Percentiles rank a stretch among this genome's conserved stretches.
Evolutionary conservation across 2,329 filamentous ascomycete genomes (phyloP).

Genomic region (Verticillium albo-atrum): DNA sequence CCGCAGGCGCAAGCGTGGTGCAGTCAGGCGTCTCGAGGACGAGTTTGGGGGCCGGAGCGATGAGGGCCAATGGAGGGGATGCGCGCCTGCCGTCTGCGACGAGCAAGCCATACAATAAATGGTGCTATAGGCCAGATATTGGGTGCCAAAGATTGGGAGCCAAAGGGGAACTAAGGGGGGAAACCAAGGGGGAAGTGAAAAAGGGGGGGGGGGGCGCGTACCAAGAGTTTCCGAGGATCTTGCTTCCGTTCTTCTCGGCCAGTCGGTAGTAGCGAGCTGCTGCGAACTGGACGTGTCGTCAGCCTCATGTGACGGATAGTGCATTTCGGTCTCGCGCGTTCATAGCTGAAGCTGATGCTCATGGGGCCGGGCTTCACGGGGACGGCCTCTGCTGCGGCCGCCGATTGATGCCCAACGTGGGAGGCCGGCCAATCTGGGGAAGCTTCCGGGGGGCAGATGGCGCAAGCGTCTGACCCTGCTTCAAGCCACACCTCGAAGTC

Average conservation of each 20-base stretch:
- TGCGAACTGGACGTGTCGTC: constrained; percentile 56
- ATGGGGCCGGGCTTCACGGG: too few relatives aligned
- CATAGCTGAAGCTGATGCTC: background rate
- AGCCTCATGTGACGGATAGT: constrained; percentile 42
- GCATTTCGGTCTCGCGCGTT: background rate
- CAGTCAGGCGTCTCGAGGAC: background rate
- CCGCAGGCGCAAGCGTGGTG: constrained; percentile 6
- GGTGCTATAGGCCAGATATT: background rate
- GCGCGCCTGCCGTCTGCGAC: constrained; percentile 24
- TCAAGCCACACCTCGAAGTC: background rate
- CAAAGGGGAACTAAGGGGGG: background rate
- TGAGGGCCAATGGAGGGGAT: constrained; percentile 27
- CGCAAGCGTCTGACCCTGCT: background rate
- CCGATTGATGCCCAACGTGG: background rate
- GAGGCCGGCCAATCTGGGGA: background rate
- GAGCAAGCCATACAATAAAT: background rate
- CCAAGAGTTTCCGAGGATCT: constrained; percentile 92
- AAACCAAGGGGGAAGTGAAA: background rate
- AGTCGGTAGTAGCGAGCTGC: constrained; percentile 89
- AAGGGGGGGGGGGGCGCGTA: constrained; percentile 45
- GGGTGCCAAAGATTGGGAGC: background rate
- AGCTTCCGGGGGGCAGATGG: background rate
- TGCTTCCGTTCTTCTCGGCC: constrained; percentile 83
- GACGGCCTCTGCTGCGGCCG: background rate
- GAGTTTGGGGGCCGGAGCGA: constrained; percentile 1